Evolutionary conservation across 2,329 filamentous ascomycete species (phyloP).

Genomic region (Fusarium mundagurra): DNA sequence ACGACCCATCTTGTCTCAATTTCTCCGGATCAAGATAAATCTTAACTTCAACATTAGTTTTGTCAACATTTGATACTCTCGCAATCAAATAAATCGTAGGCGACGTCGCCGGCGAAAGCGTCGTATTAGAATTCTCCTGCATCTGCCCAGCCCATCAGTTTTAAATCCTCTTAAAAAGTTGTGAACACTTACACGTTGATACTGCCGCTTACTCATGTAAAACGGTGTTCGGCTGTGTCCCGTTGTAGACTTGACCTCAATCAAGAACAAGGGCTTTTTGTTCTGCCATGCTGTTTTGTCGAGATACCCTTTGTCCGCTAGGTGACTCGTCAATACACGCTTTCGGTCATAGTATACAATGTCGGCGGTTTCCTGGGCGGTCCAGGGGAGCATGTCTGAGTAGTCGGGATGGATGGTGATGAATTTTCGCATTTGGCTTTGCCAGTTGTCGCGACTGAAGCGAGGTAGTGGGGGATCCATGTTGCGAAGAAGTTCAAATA

Average conservation of each 20-base stretch:
- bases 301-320: conserved; percentile 50
- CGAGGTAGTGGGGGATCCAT: conserved; percentile 42
- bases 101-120: neutral
- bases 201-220: conserved; percentile 59
- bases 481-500: conserved; percentile 53
- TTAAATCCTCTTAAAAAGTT: neutral
- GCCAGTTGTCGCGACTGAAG: conserved; percentile 57
- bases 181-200: conserved; percentile 48
- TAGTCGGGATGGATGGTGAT: conserved; percentile 54
- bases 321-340: conserved; percentile 46
- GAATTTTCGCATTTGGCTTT: conserved; percentile 57
- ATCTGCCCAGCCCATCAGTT: conserved; percentile 37
- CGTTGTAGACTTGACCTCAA: conserved; percentile 63
- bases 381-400: conserved; percentile 51
- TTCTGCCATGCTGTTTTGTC: conserved; percentile 39
- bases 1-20: conserved; percentile 26
- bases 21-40: conserved; percentile 53
- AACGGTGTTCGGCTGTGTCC: conserved; percentile 52
- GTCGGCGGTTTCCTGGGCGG: conserved; percentile 56
- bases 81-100: conserved; percentile 53
- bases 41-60: conserved; percentile 43
- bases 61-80: conserved; percentile 52
- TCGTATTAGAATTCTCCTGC: conserved; percentile 7
- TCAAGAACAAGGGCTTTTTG: conserved; percentile 52
- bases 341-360: conserved; percentile 55